phyloP scores from a whole-genome alignment of 139 green algal species.

The Picochlorum sp. region DNA sequence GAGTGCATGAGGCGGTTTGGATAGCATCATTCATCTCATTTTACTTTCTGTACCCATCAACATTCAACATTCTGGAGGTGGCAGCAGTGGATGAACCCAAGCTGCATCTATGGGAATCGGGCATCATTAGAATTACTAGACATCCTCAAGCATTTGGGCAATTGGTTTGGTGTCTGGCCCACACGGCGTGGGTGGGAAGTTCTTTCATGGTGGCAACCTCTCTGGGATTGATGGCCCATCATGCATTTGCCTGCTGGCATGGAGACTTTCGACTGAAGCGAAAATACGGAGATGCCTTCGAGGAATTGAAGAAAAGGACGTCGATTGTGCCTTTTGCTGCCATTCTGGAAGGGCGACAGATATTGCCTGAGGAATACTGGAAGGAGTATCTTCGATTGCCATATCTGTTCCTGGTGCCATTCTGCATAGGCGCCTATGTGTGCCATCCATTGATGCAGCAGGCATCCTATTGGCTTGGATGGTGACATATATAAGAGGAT shows the following conservation, averaged over 20 bases:
- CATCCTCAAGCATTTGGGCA: conserved; percentile 70
- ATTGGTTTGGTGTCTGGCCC: conserved; percentile 79
- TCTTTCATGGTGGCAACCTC: conserved; percentile 83
- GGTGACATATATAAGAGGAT: conserved; percentile 45
- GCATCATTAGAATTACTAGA: conserved; percentile 87
- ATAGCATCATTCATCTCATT: conserved; percentile 89
- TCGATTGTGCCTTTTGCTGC: conserved; percentile 82
- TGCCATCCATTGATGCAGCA: conserved; percentile 86
- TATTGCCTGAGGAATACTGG: conserved; percentile 86
- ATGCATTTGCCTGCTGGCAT: conserved; percentile 92
- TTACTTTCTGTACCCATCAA: conserved; percentile 99
- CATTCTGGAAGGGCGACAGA: conserved; percentile 80
- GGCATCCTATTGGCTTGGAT: conserved; percentile 69
- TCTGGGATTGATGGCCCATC: conserved; percentile 79
- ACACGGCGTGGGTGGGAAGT: conserved; percentile 87
- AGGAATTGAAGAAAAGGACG: conserved; percentile 75
- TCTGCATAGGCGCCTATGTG: conserved; percentile 85
- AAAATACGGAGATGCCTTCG: conserved; percentile 83
- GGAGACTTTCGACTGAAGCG: conserved; percentile 74
- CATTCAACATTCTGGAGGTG: conserved; percentile 96
- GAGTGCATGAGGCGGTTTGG: conserved; percentile 82
- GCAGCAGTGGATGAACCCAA: conserved; percentile 92
- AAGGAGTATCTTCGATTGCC: conserved; percentile 86
- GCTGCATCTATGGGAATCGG: conserved; percentile 97
- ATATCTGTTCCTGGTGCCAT: conserved; percentile 65